Evolutionary conservation across 768 basidiomycete genomes (phyloP), one percentile per base, ranked within the genome.

Genomic region (Pholiota conissans): DNA sequence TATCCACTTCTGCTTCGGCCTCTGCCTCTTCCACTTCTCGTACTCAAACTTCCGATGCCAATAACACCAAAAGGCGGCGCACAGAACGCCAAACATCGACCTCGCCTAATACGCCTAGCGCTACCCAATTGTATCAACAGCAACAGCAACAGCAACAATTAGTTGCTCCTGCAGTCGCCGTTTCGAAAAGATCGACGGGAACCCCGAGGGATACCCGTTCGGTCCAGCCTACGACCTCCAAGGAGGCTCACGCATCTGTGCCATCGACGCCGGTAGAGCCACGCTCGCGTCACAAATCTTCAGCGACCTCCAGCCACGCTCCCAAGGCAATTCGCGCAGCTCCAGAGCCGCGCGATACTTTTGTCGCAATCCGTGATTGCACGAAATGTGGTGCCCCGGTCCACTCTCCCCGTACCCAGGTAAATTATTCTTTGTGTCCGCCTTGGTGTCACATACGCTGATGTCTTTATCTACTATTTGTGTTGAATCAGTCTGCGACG

Each of bases 371-470:
- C 20, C 60, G 67, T 49, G 63, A 59, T 45, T 73, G 72, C 56
- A 61, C 60, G 14, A 67, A 65, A 48, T 73, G 72, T 48, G 65
- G 67, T 13, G 63, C 60, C 32, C 52, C 40, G 32, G 52, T 71
- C 13, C 34, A 34, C n/a, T 67, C 66, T 3, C 63, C 69, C 27
- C 59, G 56, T 42, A 58, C 60, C 58, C 58, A 63, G 55, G 70
- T 73, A 52, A 28, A 66, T 62, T 39, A 22, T 50, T 52, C 30
- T 28, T 30, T 13, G 27, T 14, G 30, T 37, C 45, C 53, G 2
- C 42, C 34, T 16, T 22, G 27, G 13, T n/a, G 20, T 32, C n/a
- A n/a, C n/a, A 22, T 39, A 22, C n/a, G 45, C 47, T 39, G 24
- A 52, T 28, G n/a, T 42, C 30, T 20, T 28, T 14, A 27, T 13